Percentiles rank a stretch among this genome's conserved stretches.
Evolutionary conservation across 805 yeast species (phyloP).

Genomic region (Wickerhamomyces canadensis): DNA sequence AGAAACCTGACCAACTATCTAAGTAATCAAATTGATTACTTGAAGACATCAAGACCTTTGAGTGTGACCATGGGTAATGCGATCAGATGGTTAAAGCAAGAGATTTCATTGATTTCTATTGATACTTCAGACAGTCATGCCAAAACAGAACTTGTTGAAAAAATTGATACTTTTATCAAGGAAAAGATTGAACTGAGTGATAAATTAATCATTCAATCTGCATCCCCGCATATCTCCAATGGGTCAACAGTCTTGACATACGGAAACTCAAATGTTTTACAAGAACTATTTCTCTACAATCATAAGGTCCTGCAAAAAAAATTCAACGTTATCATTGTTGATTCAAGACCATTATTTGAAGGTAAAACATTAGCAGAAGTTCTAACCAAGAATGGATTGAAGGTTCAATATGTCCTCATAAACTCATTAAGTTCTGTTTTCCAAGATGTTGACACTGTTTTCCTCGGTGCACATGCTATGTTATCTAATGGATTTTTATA

Average conservation of each 20-base stretch:
- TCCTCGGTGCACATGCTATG: constrained; percentile 96
- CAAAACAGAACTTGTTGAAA: constrained; percentile 52
- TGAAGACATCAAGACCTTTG: constrained; percentile 86
- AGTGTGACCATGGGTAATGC: constrained; percentile 97
- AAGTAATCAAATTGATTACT: constrained; percentile 87
- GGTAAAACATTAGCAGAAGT: constrained; percentile 73
- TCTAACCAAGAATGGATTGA: constrained; percentile 58
- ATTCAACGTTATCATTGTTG: constrained; percentile 82
- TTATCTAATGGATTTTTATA: constrained; percentile 89
- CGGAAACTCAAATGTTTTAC: constrained; percentile 83
- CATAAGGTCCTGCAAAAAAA: constrained; percentile 53
- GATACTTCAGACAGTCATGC: constrained; percentile 57
- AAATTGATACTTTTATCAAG: constrained; percentile 73
- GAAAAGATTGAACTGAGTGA: constrained; percentile 85
- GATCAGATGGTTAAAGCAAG: constrained; percentile 94
- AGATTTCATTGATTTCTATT: constrained; percentile 75
- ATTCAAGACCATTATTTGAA: constrained; percentile 90
- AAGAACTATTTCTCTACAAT: constrained; percentile 67
- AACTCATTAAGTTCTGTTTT: constrained; percentile 76
- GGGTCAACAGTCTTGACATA: constrained; percentile 80
- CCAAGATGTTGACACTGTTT: constrained; percentile 83
- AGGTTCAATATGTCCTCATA: constrained; percentile 69
- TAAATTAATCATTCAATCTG: constrained; percentile 73
- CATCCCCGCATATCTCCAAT: constrained; percentile 68
- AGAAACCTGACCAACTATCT: constrained; percentile 85